Conservation (phyloP, 225 moss, liverwort and hornwort species). For the Sphagnum tenellum region DNA sequence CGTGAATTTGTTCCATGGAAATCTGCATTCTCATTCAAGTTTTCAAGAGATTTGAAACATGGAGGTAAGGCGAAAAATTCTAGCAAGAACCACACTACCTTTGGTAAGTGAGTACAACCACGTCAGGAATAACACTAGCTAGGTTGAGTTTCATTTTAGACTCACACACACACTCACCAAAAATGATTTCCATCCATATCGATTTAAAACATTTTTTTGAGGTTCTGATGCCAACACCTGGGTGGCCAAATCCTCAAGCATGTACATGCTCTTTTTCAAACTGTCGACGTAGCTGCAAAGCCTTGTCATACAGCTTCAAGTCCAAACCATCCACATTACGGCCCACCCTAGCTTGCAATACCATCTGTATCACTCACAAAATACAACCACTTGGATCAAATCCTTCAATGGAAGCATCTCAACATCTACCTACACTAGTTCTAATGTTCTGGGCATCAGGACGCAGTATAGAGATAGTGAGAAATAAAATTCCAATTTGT, state of each 20-base stretch:
- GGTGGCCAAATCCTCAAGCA: not conserved
- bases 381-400: not conserved
- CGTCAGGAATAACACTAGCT: no score
- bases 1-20: no score
- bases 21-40: no score
- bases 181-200: no score
- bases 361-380: slow-evolving; percentile 18
- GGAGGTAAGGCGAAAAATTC: no score
- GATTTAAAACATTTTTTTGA: no score
- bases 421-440: not conserved
- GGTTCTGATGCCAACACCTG: no score
- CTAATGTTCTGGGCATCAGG: not conserved
- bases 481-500: not conserved
- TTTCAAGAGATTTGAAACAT: no score
- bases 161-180: no score
- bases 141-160: no score
- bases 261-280: slow-evolving; percentile 32
- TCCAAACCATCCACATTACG: slow-evolving; percentile 77
- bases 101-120: no score
- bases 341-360: slow-evolving; percentile 62
- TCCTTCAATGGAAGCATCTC: not conserved
- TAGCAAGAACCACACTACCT: no score
- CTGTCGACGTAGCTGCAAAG: slow-evolving; percentile 53
- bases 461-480: not conserved
- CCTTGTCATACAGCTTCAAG: slow-evolving; percentile 50